Base-by-base conservation (phyloP, 164 flowering plant species). In the Liquidambar formosana region DNA sequence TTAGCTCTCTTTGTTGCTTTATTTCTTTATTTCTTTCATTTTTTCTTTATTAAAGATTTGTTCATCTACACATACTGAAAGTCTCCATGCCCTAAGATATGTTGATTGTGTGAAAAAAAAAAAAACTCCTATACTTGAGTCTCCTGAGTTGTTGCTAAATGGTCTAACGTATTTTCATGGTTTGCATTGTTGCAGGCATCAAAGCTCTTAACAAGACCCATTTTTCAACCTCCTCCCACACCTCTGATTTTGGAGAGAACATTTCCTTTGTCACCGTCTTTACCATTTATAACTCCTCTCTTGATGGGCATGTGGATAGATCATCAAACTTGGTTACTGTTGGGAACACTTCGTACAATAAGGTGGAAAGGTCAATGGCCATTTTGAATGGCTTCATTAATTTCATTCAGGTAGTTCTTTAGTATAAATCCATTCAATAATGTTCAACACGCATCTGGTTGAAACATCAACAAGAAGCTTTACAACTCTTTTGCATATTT, bases 331-430 rank as follows among this genome's bases (percentile, higher is more conserved):
- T 73, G 76, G 88, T 89, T 61, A 79, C 78, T 51, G 87, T 94
- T 73, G 97, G 97, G 54, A 88, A 83, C 61, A 73, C 78, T 60
- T 86, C 90, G 22, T 93, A 86, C 66, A 80, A 63, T 70, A 94
- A 94, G 76, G 73, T 76, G 66, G 96, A 86, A 77, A 86, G 90
- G 56, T 89, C 97, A 51, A 78, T 91, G 82, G 93, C 97, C 62
- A 69, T 93, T 66, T 77, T 94, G 76, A 78, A 91, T 82, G 81
- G 75, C 65, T 94, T 86, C 76, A 78, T 94, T 69, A 87, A 86
- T 62, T 91, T 91, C 79, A 88, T 94, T 75, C 86, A 89, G 97
- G 99, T 93, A 82, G 67, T 33, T 49, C n/a, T 71, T 64, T 12
- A 8, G 27, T 51, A 22, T 16, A 65, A 48, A 43, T 38, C 18